Evolutionary conservation across 1,139 yeast genomes (phyloP), one percentile per base, ranked within the genome.

Genomic region (Sugiyamaella pinicola): DNA sequence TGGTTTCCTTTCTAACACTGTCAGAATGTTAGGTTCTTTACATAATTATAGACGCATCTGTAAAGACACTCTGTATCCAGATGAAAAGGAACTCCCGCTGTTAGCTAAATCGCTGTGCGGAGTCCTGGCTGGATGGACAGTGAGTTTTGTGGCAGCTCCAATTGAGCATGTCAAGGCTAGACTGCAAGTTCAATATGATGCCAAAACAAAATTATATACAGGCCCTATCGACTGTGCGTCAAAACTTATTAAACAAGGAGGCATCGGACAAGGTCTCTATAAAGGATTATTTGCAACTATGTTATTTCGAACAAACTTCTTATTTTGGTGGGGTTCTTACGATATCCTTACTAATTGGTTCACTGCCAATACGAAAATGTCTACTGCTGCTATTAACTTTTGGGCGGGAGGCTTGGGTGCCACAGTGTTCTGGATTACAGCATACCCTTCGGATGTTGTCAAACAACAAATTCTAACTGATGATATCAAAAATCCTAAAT

Each of bases 291-390:
- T 83, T n/a, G 83, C 96, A 10, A 90, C 97, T 0, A 82, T 89
- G 86, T 77, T 90, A 12, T 90, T 90, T 72, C 77, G 96, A 64
- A 83, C 96, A 0, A 87, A 87, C 70, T 90, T 90, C 65, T 76
- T 87, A 39, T 87, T 87, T 57, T 89, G 96, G 95, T 90, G 97
- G 97, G 96, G 96, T 1, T 84, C 95, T 0, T 89, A 89, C 66
- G 96, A 89, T 64, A 56, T 88, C 10, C 79, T 88, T 66, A 87
- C 95, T 9, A 77, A 79, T 52, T 84, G 79, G 75, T 84, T 89
- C 69, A 78, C 81, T 59, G 73, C 76, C 10, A 75, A 86, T 60
- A 87, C 96, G 0, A 69, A 73, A 37, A 63, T 87, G 75, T 80
- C 84, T 49, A 79, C 79, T 45, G 82, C 93, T 0, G 74, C 90